These are phyloP conservation scores for Fulvia fulva DNA, from an alignment of 2,329 filamentous ascomycete species.

Conservation along the genomic window DNA sequence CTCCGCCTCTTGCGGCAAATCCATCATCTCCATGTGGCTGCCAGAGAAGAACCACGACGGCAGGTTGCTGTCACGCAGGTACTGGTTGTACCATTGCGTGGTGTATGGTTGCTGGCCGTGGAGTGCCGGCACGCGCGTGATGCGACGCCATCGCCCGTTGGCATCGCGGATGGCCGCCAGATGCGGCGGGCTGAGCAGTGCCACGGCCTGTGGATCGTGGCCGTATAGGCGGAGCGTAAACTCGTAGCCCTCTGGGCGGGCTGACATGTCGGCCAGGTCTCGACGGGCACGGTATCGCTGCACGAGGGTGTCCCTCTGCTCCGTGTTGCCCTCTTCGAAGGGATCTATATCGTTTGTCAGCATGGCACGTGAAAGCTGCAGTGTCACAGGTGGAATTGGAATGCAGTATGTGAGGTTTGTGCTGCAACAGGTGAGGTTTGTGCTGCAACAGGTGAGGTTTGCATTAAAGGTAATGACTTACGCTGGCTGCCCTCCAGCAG, in stretches of 20 bases:
- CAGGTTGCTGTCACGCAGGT: conserved; percentile 4
- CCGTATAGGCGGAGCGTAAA: conserved; percentile 1
- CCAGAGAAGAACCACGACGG: not conserved
- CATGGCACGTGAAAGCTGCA: not conserved
- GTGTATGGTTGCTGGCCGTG: conserved; percentile 9
- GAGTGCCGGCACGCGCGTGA: not conserved
- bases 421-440: not conserved
- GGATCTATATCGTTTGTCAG: not conserved
- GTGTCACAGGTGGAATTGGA: not conserved
- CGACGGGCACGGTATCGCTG: not conserved
- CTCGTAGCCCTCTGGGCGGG: conserved; percentile 8
- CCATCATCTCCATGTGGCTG: not conserved
- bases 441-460: too few species aligned
- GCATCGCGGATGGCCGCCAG: conserved; percentile 4
- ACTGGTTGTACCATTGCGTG: conserved; percentile 8
- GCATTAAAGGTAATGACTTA: too few species aligned
- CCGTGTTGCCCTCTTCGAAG: not conserved
- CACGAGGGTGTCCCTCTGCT: not conserved
- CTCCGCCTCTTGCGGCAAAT: not conserved
- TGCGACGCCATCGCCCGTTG: conserved; percentile 6
- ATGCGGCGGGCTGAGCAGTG: conserved; percentile 10
- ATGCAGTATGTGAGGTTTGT: not conserved
- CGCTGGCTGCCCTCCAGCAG: not conserved
- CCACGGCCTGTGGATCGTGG: not conserved
- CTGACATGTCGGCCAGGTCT: not conserved